phyloP scores from a whole-genome alignment of 2,329 filamentous ascomycete species.

The Xylaria sp. region DNA sequence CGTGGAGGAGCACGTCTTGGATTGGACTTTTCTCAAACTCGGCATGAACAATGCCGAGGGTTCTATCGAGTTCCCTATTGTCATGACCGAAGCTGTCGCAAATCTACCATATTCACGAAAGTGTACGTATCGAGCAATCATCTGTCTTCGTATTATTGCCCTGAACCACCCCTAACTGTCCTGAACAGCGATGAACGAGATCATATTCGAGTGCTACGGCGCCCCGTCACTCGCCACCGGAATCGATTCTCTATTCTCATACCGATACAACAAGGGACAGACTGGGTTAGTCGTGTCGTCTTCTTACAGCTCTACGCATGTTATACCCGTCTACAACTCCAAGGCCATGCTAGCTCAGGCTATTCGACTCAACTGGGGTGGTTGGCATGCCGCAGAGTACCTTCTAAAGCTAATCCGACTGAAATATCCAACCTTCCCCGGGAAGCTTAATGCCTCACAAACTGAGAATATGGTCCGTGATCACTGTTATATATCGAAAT shows the following conservation, averaged over 20 bases:
- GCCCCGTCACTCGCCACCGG: constrained; percentile 92
- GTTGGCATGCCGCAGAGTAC: constrained; percentile 89
- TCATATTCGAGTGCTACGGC: constrained; percentile 94
- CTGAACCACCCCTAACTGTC: constrained; percentile 18
- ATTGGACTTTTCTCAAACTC: constrained; percentile 94
- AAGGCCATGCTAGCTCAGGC: constrained; percentile 87
- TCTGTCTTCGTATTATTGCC: not conserved
- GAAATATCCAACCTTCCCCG: constrained; percentile 90
- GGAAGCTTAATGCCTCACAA: constrained; percentile 86
- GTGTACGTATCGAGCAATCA: constrained; percentile 66
- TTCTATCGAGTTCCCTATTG: constrained; percentile 82
- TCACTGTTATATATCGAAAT: constrained; percentile 87
- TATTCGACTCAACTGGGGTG: constrained; percentile 93
- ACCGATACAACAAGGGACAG: constrained; percentile 87
- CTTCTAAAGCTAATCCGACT: constrained; percentile 87
- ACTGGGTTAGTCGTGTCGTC: constrained; percentile 92
- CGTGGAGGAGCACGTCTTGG: constrained; percentile 91
- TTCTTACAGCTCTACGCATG: constrained; percentile 91
- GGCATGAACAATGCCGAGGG: constrained; percentile 82
- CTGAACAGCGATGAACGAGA: constrained; percentile 87
- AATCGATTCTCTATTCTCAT: constrained; percentile 96
- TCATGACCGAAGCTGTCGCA: constrained; percentile 95
- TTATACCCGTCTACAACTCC: constrained; percentile 90
- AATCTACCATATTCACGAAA: constrained; percentile 89
- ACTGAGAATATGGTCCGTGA: constrained; percentile 87